A percentile compares a stretch with the other conserved stretches of the same genome.
Conservation (phyloP, 768 basidiomycete species). For the Chiua virens region DNA sequence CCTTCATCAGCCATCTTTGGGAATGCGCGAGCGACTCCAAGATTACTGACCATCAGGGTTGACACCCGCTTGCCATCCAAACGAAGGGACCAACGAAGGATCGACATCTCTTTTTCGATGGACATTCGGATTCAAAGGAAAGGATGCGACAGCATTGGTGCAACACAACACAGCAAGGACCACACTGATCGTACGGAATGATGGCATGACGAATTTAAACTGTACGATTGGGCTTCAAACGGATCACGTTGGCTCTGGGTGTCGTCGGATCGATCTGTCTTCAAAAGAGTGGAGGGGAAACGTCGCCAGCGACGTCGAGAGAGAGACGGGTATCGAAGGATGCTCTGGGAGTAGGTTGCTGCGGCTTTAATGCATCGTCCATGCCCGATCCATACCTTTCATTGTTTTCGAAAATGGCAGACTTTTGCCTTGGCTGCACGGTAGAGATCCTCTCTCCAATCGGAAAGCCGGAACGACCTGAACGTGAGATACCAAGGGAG, state of each 20-base stretch:
- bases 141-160: constrained; percentile 2
- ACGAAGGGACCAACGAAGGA: constrained; percentile 55
- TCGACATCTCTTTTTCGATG: constrained; percentile 46
- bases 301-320: constrained; percentile 20
- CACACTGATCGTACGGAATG: constrained; percentile 3
- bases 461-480: no score
- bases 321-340: constrained; percentile 4
- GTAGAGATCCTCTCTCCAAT: no score
- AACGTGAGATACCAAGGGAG: neutral
- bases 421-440: neutral
- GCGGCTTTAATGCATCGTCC: constrained; percentile 1
- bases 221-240: neutral
- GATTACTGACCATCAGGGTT: constrained; percentile 63
- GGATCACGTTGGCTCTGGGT: neutral
- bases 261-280: neutral
- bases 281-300: constrained; percentile 4
- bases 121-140: constrained; percentile 15
- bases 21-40: neutral
- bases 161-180: constrained; percentile 11
- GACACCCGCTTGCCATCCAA: constrained; percentile 54
- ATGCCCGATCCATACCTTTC: neutral
- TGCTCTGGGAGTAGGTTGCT: neutral
- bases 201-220: constrained; percentile 7
- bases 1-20: neutral
- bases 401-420: constrained; percentile 21